phyloP scores from a whole-genome alignment of 1,284 basidiomycete species.

The Vanrija sp. region DNA sequence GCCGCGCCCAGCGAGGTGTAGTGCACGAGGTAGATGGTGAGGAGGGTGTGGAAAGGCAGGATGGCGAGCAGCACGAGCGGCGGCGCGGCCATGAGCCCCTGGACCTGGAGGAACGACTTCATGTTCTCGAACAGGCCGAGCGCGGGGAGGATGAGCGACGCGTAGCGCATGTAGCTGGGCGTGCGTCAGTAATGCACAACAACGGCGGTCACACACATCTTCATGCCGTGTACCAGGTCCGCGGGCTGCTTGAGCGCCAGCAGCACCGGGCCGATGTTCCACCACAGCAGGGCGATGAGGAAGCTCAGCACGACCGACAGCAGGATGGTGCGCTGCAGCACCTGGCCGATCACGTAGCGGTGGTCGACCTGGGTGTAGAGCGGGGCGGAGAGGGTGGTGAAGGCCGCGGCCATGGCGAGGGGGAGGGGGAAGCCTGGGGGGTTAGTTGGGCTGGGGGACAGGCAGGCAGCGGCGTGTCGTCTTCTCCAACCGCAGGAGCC shows the following conservation, averaged over 20 bases:
- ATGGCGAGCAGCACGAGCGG: conserved; percentile 25
- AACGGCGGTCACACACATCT: conserved; percentile 7
- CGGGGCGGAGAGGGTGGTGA: conserved; percentile 39
- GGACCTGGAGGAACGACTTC: conserved; percentile 30
- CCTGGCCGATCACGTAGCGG: conserved; percentile 33
- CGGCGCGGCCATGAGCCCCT: conserved; percentile 25
- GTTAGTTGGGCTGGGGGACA: neutral
- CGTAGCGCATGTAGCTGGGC: conserved; percentile 12
- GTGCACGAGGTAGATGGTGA: conserved; percentile 25
- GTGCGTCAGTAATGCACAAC: neutral
- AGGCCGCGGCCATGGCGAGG: conserved; percentile 36
- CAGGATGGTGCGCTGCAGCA: conserved; percentile 33
- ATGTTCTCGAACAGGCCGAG: conserved; percentile 27
- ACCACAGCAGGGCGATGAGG: conserved; percentile 29
- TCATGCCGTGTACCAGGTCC: conserved; percentile 22
- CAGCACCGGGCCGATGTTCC: conserved; percentile 26
- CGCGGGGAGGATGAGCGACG: conserved; percentile 15
- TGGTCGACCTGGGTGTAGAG: conserved; percentile 22
- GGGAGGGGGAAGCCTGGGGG: conserved; percentile 20
- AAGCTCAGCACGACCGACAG: conserved; percentile 24
- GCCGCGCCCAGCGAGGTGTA: conserved; percentile 21
- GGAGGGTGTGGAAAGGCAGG: conserved; percentile 23
- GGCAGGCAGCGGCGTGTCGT: neutral
- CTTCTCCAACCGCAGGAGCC: too few relatives aligned
- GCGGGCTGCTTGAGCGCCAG: conserved; percentile 24